Conservation (phyloP, 2,329 filamentous ascomycete species). For the Epichloe gansuensis region DNA sequence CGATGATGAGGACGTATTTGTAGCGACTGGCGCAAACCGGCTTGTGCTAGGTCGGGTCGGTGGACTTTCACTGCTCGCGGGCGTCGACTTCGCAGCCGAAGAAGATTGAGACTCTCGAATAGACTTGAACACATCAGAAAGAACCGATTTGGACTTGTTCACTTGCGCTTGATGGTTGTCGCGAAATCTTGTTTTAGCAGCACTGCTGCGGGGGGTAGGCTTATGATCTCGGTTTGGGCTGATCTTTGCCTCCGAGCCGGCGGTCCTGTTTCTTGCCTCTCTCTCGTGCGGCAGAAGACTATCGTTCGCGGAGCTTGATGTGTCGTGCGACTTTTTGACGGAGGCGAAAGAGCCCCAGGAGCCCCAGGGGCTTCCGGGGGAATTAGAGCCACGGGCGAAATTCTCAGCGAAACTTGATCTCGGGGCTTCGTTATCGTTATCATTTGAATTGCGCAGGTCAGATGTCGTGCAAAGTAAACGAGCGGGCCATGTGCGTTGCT, state of each 20-base stretch:
- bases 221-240: not conserved
- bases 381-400: constrained; percentile 11
- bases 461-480: constrained; percentile 1
- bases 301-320: constrained; percentile 3
- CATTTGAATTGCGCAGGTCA: constrained; percentile 9
- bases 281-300: constrained; percentile 26
- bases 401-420: constrained; percentile 14
- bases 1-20: not conserved
- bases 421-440: constrained; percentile 9
- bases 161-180: constrained; percentile 5
- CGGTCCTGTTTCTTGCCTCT: constrained; percentile 14
- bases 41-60: not conserved
- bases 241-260: not conserved
- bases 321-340: not conserved
- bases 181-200: not conserved
- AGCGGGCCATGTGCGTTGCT: not conserved
- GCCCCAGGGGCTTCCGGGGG: constrained; percentile 10
- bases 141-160: constrained; percentile 15
- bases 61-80: constrained; percentile 6
- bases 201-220: not conserved
- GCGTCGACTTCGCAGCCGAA: constrained; percentile 15
- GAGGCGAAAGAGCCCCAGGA: constrained; percentile 11
- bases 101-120: constrained; percentile 14
- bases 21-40: not conserved
- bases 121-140: constrained; percentile 22